Evolutionary conservation across 352 stramenopile genomes (phyloP), one percentile per base, ranked within the genome.

Genomic region (Globisporangium parvum): DNA sequence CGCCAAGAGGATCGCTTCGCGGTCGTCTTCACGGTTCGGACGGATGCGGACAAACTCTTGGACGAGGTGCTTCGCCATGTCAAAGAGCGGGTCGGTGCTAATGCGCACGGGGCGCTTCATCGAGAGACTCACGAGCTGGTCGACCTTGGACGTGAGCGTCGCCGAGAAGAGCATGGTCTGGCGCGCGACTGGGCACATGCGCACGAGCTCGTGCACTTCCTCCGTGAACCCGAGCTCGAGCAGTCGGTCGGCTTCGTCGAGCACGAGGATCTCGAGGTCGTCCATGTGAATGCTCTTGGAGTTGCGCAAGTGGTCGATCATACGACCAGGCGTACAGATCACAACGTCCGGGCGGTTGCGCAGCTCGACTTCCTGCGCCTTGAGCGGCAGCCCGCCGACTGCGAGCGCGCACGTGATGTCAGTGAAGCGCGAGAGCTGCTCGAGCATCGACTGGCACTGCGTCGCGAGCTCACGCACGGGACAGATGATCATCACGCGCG

Each of bases 161-260:
- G 97, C 97, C 49, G 96, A 99, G 72, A 99, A 99, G 2, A 99
- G 70, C 74, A 99, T 88, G 17, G 97, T 99, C 71, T 99, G 97
- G 18, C 97, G 80, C 50, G 93, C 84, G 26, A 89, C 67, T 9
- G 97, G 97, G 59, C 93, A 98, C 59, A 97, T 88, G 51, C 97
- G 95, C 51, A 99, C 79, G 21, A 99, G 78, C 73, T 99, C 92
- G 24, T 92, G 69, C 18, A 95, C 92, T 80, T 99, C 96, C 45
- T 99, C 96, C 21, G 96, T 95, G 75, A 99, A 99, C 33, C 97
- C 97, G 42, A 99, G 76, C 63, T 99, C 97, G 23, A 99, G 74
- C 41, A 99, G 68, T 1, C 96, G 87, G 80, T 99, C 97, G 20
- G 86, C 86, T 78, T 96, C 87, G 56, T 96, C 87, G 47, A 96